Conservation (phyloP, 371 early-diverging fungal genomes). For the Mucor plumbeus region DNA sequence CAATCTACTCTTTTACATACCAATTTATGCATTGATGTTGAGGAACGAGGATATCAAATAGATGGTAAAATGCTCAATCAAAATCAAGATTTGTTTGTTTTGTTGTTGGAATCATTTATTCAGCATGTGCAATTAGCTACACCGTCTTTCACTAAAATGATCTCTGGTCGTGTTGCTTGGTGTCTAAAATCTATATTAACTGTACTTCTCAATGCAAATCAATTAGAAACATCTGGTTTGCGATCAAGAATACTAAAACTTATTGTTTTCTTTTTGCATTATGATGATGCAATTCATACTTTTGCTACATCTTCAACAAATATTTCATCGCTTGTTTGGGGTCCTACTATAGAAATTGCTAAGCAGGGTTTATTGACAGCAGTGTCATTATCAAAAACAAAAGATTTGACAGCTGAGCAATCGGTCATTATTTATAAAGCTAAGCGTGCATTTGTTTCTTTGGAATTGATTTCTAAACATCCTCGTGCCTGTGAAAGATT, state of each 20-base stretch:
- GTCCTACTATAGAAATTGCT: constrained; percentile 34
- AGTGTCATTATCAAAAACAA: neutral
- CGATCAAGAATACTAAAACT: constrained; percentile 26
- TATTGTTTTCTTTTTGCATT: constrained; percentile 31
- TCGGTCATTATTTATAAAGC: constrained; percentile 25
- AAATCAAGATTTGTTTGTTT: constrained; percentile 25
- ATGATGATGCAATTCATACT: constrained; percentile 31
- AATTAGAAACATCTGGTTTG: constrained; percentile 8
- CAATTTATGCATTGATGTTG: constrained; percentile 31
- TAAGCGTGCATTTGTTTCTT: constrained; percentile 30
- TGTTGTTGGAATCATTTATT: constrained; percentile 33
- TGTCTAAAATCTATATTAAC: constrained; percentile 28
- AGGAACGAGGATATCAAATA: constrained; percentile 18
- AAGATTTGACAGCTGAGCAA: neutral
- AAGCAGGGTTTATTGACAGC: constrained; percentile 23
- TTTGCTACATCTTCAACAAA: constrained; percentile 28
- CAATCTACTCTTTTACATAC: constrained; percentile 2
- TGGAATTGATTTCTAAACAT: constrained; percentile 21
- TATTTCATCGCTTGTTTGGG: constrained; percentile 30
- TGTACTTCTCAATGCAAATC: constrained; percentile 9
- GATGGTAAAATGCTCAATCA: neutral
- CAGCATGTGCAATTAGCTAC: constrained; percentile 31
- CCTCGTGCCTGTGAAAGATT: constrained; percentile 35
- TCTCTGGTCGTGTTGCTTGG: constrained; percentile 25
- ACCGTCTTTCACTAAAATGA: neutral